phyloP scores from a whole-genome alignment of 2,329 filamentous ascomycete genomes.

The Basipetospora chlamydospora region DNA sequence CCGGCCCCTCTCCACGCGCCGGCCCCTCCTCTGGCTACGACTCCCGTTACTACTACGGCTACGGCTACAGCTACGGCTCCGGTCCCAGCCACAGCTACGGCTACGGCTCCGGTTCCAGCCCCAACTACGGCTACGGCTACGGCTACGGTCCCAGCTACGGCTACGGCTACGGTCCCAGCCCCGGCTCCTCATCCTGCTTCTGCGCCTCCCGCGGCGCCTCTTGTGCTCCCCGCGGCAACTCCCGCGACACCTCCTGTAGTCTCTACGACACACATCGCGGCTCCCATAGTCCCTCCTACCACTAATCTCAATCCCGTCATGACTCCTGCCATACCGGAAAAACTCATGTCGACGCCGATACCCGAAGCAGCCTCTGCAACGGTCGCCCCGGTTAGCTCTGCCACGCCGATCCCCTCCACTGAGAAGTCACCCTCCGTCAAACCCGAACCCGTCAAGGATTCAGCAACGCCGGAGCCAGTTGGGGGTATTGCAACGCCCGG shows the following conservation, averaged over 20 bases:
- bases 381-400: background rate
- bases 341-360: too few relatives aligned
- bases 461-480: background rate
- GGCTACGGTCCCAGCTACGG: background rate
- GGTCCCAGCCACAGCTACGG: too few relatives aligned
- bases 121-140: background rate
- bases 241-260: too few relatives aligned
- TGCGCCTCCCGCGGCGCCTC: too few relatives aligned
- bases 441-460: background rate
- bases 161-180: too few relatives aligned
- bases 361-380: background rate
- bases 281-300: background rate
- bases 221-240: too few relatives aligned
- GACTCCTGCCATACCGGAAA: too few relatives aligned
- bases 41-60: background rate
- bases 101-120: background rate
- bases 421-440: slow-evolving; percentile 1
- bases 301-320: too few relatives aligned
- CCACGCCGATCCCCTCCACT: background rate
- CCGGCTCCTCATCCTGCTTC: too few relatives aligned
- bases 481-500: background rate
- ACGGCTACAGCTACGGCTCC: too few relatives aligned
- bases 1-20: too few relatives aligned
- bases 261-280: background rate
- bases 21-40: too few relatives aligned